Conservation (phyloP, 176 grass and related monocot species). For the Olyra latifolia region DNA sequence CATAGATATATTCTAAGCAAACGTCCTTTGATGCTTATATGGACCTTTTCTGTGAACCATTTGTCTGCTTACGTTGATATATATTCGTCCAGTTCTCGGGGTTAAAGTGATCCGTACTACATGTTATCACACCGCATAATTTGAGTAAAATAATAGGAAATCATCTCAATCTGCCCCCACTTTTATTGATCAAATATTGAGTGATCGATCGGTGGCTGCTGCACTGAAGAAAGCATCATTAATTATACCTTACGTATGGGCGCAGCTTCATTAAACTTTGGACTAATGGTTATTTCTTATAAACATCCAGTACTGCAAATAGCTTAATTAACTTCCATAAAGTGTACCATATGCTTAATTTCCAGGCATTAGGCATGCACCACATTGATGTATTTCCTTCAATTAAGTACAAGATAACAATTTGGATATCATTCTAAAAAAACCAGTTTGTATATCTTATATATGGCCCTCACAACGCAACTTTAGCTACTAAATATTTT, state of each 20-base stretch:
- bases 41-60: neutral
- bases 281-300: neutral
- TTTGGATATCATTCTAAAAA: too few species aligned
- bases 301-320: neutral
- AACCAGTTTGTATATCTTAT: too few species aligned
- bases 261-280: slow-evolving; percentile 9
- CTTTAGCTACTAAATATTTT: too few species aligned
- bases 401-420: too few species aligned
- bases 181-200: slow-evolving; percentile 13
- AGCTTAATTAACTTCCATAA: neutral
- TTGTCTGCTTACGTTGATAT: slow-evolving; percentile 9
- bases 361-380: neutral
- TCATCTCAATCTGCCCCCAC: slow-evolving; percentile 4
- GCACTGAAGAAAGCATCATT: slow-evolving; percentile 29
- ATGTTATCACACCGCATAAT: neutral
- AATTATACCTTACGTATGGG: slow-evolving; percentile 6
- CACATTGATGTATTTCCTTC: too few species aligned
- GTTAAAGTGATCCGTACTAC: slow-evolving; percentile 33
- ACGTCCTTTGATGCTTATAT: slow-evolving; percentile 17
- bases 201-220: neutral
- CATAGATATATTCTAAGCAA: neutral
- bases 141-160: slow-evolving; percentile 30
- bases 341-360: neutral
- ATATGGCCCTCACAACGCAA: too few species aligned
- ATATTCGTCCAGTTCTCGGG: neutral